Base-by-base conservation (phyloP, 2,329 filamentous ascomycete species). In the Calonectria honghensis region DNA sequence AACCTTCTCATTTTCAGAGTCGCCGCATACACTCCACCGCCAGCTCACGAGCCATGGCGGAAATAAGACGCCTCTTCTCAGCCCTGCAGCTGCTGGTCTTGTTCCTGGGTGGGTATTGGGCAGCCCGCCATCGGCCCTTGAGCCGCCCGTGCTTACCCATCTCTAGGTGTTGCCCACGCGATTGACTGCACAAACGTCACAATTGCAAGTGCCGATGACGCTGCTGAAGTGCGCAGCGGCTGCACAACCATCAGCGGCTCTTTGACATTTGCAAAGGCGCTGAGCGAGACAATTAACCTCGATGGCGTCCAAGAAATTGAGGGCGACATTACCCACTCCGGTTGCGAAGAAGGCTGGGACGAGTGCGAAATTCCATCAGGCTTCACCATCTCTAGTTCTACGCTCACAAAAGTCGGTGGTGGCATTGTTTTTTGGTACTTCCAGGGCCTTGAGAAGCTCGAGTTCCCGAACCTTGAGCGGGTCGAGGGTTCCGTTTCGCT, bases 321-420 rank as follows among this genome's bases (percentile, higher is more conserved):
- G n/a, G 76, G 76, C 14, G 48, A 70, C 48, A 27, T 77, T 13
- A 32, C 48, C 18, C 66, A 76, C 41, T 24, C 18, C 7, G 70
- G 68, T 13, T 72, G 70, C 18, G 20, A 72, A 16, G 66, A 65
- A 2, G 45, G 37, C 1, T 65, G 61, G 70, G 59, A 68, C 24
- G 20, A 70, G 52, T 45, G 57, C 39, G 35, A 41, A 27, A 50
- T 73, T 20, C 70, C 67, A 27, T 51, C 29, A 20, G 37, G 52
- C 2, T 76, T 77, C 50, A 63, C 65, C 3, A 69, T 77, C n/a
- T 75, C 73, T 39, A 72, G 61, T 13, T 75, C 76, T 9, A 77
- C 76, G 1, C 76, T 77, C 39, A 69, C 66, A 5, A 68, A 20
- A 3, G 52, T 77, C 10, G 73, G 71, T 13, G 75, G 75, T 7